phyloP scores from a whole-genome alignment of 1,284 basidiomycete genomes.

The Moesziomyces parantarcticus region DNA sequence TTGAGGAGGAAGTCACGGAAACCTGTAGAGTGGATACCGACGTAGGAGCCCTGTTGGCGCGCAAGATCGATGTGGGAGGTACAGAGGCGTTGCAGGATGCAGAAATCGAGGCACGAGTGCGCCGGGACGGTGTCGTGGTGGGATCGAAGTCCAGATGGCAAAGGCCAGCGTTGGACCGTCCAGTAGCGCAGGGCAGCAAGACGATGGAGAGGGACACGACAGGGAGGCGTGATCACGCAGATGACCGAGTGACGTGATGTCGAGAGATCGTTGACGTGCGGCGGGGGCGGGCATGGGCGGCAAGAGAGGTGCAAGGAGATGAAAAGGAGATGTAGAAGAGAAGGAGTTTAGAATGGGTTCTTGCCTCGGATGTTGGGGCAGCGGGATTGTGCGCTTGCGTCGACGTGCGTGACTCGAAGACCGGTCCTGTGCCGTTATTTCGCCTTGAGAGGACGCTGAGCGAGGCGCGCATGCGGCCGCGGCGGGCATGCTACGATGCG shows the following conservation, averaged over 20 bases:
- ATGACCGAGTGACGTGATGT: no score
- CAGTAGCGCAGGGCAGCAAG: no score
- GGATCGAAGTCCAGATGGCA: no score
- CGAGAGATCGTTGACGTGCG: no score
- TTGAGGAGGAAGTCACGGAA: conserved; percentile 89
- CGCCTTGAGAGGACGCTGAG: no score
- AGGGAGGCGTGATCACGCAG: no score
- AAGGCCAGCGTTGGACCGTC: no score
- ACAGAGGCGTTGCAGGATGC: neutral
- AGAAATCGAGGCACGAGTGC: no score
- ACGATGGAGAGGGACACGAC: neutral
- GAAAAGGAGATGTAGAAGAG: conserved; percentile 43
- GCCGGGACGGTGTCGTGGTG: no score
- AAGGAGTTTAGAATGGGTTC: conserved; percentile 34
- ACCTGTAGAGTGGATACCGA: conserved; percentile 68
- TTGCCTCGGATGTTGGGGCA: conserved; percentile 1
- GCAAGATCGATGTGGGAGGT: neutral
- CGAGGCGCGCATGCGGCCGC: no score
- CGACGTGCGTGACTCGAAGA: conserved; percentile 15
- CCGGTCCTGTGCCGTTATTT: no score
- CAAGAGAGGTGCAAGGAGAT: neutral
- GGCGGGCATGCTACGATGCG: no score
- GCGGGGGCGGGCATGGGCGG: neutral
- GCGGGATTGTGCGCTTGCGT: conserved; percentile 8
- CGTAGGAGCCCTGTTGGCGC: conserved; percentile 63